Conservation (phyloP, 1,284 basidiomycete genomes). For the Cryptococcus sp. region DNA sequence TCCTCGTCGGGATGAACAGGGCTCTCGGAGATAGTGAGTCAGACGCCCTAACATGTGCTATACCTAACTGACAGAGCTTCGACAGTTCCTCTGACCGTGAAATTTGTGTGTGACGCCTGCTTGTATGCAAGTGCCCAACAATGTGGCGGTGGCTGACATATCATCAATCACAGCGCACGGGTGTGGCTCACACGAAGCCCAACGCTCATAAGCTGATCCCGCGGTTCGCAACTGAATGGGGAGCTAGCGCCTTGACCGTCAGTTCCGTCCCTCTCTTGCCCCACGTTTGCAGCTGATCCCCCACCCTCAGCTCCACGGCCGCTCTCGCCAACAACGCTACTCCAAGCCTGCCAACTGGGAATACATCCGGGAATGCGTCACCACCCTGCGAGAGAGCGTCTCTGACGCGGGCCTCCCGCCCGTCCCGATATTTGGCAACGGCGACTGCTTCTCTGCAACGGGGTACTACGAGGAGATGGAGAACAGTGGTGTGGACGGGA, state of each 20-base stretch:
- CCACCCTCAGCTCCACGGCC: slow-evolving; percentile 77
- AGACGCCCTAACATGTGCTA: not conserved
- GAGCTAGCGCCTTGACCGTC: slow-evolving; percentile 74
- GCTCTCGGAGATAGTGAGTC: slow-evolving; percentile 71
- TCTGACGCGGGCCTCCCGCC: slow-evolving; percentile 71
- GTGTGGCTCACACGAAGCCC: slow-evolving; percentile 79
- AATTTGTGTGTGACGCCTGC: slow-evolving; percentile 55
- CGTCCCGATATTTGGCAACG: slow-evolving; percentile 92
- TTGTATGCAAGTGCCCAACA: not conserved
- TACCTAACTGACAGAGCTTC: not conserved
- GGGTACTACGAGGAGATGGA: slow-evolving; percentile 64
- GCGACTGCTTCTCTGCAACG: slow-evolving; percentile 81
- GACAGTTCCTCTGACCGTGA: slow-evolving; percentile 82
- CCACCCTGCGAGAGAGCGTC: slow-evolving; percentile 73
- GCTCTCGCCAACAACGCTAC: slow-evolving; percentile 86
- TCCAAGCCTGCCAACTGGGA: slow-evolving; percentile 80
- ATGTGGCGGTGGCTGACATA: not conserved
- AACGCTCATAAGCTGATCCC: slow-evolving; percentile 91
- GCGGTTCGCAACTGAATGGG: slow-evolving; percentile 73
- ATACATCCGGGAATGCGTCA: slow-evolving; percentile 83
- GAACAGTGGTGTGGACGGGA: slow-evolving; percentile 77
- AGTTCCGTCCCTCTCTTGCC: slow-evolving; percentile 20
- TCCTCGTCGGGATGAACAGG: slow-evolving; percentile 85
- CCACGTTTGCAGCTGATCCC: not conserved
- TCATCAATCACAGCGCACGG: slow-evolving; percentile 59